Conservation (phyloP, 768 basidiomycete genomes). For the Boletellus sp. region DNA sequence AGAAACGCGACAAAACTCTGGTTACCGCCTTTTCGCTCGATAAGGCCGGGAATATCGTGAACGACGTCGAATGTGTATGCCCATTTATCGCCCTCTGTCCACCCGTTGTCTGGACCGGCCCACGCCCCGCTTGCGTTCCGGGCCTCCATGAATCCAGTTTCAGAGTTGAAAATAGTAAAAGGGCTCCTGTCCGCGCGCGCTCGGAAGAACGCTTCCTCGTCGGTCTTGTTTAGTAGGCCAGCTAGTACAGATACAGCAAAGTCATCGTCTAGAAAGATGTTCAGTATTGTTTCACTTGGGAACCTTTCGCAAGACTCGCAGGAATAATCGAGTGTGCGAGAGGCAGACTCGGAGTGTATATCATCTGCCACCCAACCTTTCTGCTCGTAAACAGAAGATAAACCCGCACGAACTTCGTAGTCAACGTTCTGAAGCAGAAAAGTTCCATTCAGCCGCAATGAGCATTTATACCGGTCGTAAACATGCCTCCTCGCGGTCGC, state of each 20-base stretch:
- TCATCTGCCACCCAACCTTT: conserved; percentile 79
- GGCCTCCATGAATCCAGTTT: conserved; percentile 81
- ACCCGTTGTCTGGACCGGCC: conserved; percentile 70
- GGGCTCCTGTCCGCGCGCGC: conserved; percentile 55
- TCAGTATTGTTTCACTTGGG: not conserved
- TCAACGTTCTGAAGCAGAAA: conserved; percentile 54
- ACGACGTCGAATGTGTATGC: conserved; percentile 78
- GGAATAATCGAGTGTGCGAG: conserved; percentile 74
- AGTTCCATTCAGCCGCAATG: not conserved
- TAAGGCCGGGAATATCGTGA: conserved; percentile 62
- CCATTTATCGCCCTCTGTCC: conserved; percentile 82
- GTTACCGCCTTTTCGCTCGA: conserved; percentile 63
- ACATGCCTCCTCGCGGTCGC: conserved; percentile 66
- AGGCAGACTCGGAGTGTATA: conserved; percentile 74
- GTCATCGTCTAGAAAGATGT: conserved; percentile 58
- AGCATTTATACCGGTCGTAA: not conserved
- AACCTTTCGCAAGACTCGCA: conserved; percentile 43
- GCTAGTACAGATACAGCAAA: conserved; percentile 69
- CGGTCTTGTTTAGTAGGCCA: conserved; percentile 44
- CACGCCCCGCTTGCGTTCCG: conserved; percentile 62
- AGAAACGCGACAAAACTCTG: conserved; percentile 60
- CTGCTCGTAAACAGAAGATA: conserved; percentile 62
- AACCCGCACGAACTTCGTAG: conserved; percentile 78
- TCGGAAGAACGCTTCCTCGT: conserved; percentile 48
- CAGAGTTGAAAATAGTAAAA: conserved; percentile 61